Conservation (phyloP, 2,329 filamentous ascomycete species). For the Colletotrichum destructivum region DNA sequence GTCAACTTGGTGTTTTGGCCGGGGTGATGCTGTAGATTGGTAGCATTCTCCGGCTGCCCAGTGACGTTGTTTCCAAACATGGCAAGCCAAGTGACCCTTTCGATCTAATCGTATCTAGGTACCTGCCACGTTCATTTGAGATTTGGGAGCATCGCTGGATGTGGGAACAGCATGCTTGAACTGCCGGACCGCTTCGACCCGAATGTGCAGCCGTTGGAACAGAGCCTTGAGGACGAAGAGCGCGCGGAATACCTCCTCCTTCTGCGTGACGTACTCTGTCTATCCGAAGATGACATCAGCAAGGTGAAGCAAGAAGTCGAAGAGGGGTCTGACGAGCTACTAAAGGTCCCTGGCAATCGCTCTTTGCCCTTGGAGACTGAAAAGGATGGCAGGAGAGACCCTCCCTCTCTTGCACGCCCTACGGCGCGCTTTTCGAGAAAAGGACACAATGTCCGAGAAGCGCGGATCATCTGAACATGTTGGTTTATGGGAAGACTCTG, state of each 20-base stretch:
- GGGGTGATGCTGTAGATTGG: neutral
- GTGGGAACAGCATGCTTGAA: slow-evolving; percentile 1
- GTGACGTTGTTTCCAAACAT: neutral
- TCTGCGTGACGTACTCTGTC: neutral
- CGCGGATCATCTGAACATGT: too few species aligned
- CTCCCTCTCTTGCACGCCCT: neutral
- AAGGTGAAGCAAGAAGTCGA: neutral
- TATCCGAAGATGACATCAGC: neutral
- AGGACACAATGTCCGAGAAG: too few species aligned
- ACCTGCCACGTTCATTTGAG: slow-evolving; percentile 28
- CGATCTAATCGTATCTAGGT: neutral
- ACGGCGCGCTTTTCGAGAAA: too few species aligned
- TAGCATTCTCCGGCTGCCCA: neutral
- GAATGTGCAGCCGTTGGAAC: neutral
- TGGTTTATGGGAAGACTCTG: too few species aligned
- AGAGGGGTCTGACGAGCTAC: slow-evolving; percentile 9
- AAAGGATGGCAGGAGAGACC: neutral
- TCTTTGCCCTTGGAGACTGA: slow-evolving; percentile 1
- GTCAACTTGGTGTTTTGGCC: neutral
- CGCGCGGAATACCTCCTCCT: slow-evolving; percentile 9
- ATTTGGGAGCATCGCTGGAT: slow-evolving; percentile 13
- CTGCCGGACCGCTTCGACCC: neutral
- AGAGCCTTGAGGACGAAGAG: neutral
- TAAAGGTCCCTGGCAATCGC: slow-evolving; percentile 11
- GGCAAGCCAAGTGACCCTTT: neutral